Conservation (phyloP, 139 green algal species). For the Pseudopediastrum boryanum region DNA sequence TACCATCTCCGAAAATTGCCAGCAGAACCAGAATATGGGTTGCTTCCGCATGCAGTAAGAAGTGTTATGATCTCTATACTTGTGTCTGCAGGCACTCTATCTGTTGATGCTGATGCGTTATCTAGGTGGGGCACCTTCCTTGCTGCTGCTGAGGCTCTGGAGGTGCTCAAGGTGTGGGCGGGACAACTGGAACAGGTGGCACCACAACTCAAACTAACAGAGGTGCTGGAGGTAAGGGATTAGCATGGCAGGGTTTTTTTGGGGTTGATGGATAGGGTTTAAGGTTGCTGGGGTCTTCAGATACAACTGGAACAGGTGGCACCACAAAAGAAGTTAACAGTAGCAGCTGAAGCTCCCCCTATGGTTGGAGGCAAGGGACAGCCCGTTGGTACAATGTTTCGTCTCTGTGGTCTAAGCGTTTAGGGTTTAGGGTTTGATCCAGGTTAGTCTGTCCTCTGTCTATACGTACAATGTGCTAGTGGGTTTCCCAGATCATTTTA, state of each 20-base stretch:
- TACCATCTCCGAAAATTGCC: background rate
- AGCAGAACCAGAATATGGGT: background rate
- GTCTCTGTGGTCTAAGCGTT: background rate
- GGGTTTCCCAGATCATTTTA: background rate
- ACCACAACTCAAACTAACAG: background rate
- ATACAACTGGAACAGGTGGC: no score
- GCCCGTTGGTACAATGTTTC: background rate
- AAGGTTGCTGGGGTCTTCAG: no score
- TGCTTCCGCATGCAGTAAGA: background rate
- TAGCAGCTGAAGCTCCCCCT: no score
- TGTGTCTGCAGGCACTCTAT: background rate
- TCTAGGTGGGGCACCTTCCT: slow-evolving; percentile 22
- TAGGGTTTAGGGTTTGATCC: background rate
- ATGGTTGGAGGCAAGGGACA: no score
- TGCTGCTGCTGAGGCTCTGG: slow-evolving; percentile 8
- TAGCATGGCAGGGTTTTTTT: background rate
- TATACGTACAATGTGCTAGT: background rate
- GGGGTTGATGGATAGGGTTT: no score
- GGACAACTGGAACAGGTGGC: background rate
- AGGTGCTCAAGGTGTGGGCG: slow-evolving; percentile 7
- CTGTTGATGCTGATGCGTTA: slow-evolving; percentile 2
- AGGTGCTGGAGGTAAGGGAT: slow-evolving; percentile 15
- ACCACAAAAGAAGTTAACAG: no score
- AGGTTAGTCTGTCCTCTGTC: background rate
- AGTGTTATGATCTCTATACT: no score